Evolutionary conservation across 2,329 filamentous ascomycete genomes (phyloP).

Genomic region (Ilyonectria sp.): DNA sequence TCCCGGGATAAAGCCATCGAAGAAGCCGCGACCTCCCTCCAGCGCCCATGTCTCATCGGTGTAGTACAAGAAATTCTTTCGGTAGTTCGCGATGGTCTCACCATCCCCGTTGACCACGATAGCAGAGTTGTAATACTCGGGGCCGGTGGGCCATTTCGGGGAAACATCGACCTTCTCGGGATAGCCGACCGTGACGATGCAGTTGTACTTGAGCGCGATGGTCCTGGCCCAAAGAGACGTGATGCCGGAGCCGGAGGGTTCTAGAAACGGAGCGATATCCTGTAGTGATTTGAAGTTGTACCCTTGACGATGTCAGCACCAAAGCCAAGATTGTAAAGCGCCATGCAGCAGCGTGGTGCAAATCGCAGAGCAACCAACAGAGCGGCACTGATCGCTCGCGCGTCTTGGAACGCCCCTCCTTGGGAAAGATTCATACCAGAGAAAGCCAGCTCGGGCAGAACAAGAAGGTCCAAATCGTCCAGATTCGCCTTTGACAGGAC

Average conservation of each 20-base stretch:
- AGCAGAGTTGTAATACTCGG: slow-evolving; percentile 69
- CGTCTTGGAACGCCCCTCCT: too few relatives aligned
- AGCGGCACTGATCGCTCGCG: too few relatives aligned
- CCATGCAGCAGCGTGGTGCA: too few relatives aligned
- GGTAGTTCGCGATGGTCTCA: slow-evolving; percentile 73
- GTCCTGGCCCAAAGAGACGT: slow-evolving; percentile 80
- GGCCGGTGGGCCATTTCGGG: slow-evolving; percentile 63
- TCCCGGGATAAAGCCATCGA: slow-evolving; percentile 58
- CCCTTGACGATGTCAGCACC: slow-evolving; percentile 60
- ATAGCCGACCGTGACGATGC: slow-evolving; percentile 80
- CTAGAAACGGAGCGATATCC: slow-evolving; percentile 79
- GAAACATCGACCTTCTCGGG: slow-evolving; percentile 76
- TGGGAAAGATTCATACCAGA: slow-evolving; percentile 65
- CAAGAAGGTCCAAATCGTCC: slow-evolving; percentile 76
- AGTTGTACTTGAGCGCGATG: slow-evolving; percentile 76
- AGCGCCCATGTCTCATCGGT: slow-evolving; percentile 75
- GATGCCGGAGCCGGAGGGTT: slow-evolving; percentile 76
- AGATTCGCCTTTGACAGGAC: slow-evolving; percentile 70
- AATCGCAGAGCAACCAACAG: too few relatives aligned
- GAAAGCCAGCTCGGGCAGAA: slow-evolving; percentile 84
- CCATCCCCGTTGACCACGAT: slow-evolving; percentile 72
- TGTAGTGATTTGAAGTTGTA: slow-evolving; percentile 83
- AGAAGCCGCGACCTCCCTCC: slow-evolving; percentile 69
- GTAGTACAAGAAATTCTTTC: slow-evolving; percentile 72
- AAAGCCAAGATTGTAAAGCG: too few relatives aligned